These are phyloP conservation scores for Penicillium olsonii DNA, from an alignment of 2,329 filamentous ascomycete species.

Conservation along the genomic window DNA sequence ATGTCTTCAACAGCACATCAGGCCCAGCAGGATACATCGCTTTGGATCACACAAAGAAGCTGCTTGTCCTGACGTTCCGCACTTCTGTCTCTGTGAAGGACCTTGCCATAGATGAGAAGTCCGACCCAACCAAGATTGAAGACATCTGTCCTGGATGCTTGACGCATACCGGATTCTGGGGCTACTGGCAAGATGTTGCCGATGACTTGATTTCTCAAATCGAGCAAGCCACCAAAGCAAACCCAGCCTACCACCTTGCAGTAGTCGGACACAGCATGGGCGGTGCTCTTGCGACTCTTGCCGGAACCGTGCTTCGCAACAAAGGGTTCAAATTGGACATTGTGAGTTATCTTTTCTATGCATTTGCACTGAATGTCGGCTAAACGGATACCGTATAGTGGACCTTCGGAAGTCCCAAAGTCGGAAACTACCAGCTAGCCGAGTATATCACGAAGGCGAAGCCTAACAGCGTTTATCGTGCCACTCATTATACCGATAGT, in stretches of 20 bases:
- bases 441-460: not conserved
- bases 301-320: constrained; percentile 1
- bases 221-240: not conserved
- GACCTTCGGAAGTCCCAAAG: constrained; percentile 5
- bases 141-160: not conserved
- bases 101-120: not conserved
- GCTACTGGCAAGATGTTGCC: not conserved
- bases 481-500: not conserved
- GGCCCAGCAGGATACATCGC: constrained; percentile 6
- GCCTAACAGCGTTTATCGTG: not conserved
- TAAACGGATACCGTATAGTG: not conserved
- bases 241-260: not conserved
- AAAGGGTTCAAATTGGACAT: not conserved
- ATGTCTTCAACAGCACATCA: not conserved
- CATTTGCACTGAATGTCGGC: not conserved
- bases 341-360: not conserved
- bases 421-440: constrained; percentile 3
- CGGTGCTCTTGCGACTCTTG: not conserved
- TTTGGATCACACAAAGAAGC: not conserved
- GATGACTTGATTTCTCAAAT: not conserved
- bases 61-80: constrained; percentile 1
- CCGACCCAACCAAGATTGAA: not conserved
- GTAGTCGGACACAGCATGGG: constrained; percentile 3
- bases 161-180: constrained; percentile 1
- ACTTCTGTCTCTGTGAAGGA: not conserved